Evolutionary conservation across 805 yeast species (phyloP), one percentile per base, ranked within the genome.

Genomic region (Barnettozyma botsteinii): DNA sequence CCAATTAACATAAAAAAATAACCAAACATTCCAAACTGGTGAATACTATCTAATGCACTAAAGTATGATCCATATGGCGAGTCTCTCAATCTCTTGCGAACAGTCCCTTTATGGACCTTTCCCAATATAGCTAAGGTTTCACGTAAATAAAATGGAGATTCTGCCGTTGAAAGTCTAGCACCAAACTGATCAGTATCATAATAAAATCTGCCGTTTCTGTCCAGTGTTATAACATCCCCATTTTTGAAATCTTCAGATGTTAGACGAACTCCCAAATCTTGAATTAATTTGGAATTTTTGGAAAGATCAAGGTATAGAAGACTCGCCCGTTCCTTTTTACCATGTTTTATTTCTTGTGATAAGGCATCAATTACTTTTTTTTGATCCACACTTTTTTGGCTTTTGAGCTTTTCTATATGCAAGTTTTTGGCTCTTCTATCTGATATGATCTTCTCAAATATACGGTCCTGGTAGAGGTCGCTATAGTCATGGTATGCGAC

Each of bases 151-250:
- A 27, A 30, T 6, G 48, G 45, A 1, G 47, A 27, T 7, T 42
- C 46, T 10, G 31, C 35, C 3, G 43, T 26, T 17, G 36, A 32
- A 5, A 53, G 56, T 13, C 41, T 35, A 0, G 53, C 44, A 0
- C 80, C 82, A 20, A 43, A 40, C 4, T 61, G 40, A 45, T 61
- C 65, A 2, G 34, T 43, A 28, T 61, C 64, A 45, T 62, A 64
- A 43, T 53, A 68, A 42, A 59, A 50, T 38, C 48, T 64, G 49
- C 65, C 69, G 46, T 42, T 46, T 46, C 58, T 65, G 56, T 63
- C 72, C 25, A 81, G 59, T 3, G 84, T 57, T 2, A 84, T 51
- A 0, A 75, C 64, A 54, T 82, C 85, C 6, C 89, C 91, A 3
- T 61, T 54, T 17, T 27, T 19, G 8, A 23, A 29, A 12, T 17